A percentile compares a stretch with the other conserved stretches of the same genome.
Evolutionary conservation across 1,284 basidiomycete species (phyloP).

Genomic region (Porogramme epimiltina): DNA sequence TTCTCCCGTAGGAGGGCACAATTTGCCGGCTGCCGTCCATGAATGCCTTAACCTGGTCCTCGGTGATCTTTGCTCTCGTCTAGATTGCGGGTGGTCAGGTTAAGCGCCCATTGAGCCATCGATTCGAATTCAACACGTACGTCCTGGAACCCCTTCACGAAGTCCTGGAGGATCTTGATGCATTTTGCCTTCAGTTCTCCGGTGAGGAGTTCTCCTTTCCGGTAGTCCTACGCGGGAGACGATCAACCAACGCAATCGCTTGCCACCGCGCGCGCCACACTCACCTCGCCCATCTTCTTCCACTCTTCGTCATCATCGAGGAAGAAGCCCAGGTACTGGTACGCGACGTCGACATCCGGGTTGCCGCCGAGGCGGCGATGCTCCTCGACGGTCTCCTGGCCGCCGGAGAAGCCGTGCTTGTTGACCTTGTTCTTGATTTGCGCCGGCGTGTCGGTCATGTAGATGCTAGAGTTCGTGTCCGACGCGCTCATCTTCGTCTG

Average conservation of each 20-base stretch:
- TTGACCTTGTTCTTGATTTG: slow-evolving; percentile 99
- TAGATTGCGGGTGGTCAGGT: slow-evolving; percentile 35
- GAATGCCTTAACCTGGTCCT: slow-evolving; percentile 76
- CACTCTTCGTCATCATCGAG: slow-evolving; percentile 93
- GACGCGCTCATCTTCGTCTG: slow-evolving; percentile 99
- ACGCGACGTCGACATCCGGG: slow-evolving; percentile 95
- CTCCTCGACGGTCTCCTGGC: slow-evolving; percentile 91
- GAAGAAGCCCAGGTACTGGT: slow-evolving; percentile 97
- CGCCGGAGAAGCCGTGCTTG: slow-evolving; percentile 89
- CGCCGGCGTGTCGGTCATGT: slow-evolving; percentile 91
- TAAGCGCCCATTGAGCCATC: neutral
- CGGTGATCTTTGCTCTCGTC: slow-evolving; percentile 82
- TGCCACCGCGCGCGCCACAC: slow-evolving; percentile 24
- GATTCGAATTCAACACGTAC: slow-evolving; percentile 43
- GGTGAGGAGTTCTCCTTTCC: slow-evolving; percentile 85
- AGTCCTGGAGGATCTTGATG: slow-evolving; percentile 82
- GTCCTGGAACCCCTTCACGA: slow-evolving; percentile 91
- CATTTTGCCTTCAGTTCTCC: slow-evolving; percentile 93
- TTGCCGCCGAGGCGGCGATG: slow-evolving; percentile 89
- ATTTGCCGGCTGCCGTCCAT: slow-evolving; percentile 89
- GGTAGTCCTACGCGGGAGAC: slow-evolving; percentile 76
- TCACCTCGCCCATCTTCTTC: slow-evolving; percentile 73
- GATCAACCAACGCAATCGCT: neutral
- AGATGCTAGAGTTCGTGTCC: slow-evolving; percentile 89
- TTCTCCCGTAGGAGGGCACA: slow-evolving; percentile 48